phyloP scores from a whole-genome alignment of 2,329 filamentous ascomycete genomes.

The Colletotrichum eleusines region DNA sequence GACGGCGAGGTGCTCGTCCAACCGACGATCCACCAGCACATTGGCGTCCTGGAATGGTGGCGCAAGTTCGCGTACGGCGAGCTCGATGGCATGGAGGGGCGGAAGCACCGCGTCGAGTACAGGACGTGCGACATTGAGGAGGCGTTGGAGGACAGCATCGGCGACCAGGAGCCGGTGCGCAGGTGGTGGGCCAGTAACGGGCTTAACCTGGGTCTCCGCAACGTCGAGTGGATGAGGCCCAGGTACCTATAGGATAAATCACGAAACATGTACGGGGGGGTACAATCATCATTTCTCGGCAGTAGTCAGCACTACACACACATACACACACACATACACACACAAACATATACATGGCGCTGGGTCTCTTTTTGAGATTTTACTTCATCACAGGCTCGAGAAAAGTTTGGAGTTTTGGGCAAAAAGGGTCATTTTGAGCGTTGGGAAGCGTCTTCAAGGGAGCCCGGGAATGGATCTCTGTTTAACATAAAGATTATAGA shows the following conservation, averaged over 20 bases:
- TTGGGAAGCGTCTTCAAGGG: background rate
- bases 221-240: constrained; percentile 90
- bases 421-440: background rate
- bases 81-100: constrained; percentile 65
- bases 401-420: constrained; percentile 11
- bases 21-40: constrained; percentile 88
- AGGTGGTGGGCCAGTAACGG: constrained; percentile 92
- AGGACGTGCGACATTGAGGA: constrained; percentile 97
- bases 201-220: constrained; percentile 82
- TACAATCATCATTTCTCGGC: constrained; percentile 16
- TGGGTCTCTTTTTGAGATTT: constrained; percentile 5
- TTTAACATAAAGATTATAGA: background rate
- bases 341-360: constrained; percentile 17
- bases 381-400: constrained; percentile 1
- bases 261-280: constrained; percentile 2
- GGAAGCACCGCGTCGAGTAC: constrained; percentile 82
- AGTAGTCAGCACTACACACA: constrained; percentile 8
- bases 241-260: constrained; percentile 70
- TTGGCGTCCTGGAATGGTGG: constrained; percentile 94
- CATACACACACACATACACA: too few relatives aligned
- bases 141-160: constrained; percentile 87
- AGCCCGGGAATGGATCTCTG: background rate
- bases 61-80: constrained; percentile 73
- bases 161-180: constrained; percentile 78
- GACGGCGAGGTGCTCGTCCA: constrained; percentile 87